Evolutionary conservation across 2,329 filamentous ascomycete species (phyloP).

Genomic region (Penicillium sp.): DNA sequence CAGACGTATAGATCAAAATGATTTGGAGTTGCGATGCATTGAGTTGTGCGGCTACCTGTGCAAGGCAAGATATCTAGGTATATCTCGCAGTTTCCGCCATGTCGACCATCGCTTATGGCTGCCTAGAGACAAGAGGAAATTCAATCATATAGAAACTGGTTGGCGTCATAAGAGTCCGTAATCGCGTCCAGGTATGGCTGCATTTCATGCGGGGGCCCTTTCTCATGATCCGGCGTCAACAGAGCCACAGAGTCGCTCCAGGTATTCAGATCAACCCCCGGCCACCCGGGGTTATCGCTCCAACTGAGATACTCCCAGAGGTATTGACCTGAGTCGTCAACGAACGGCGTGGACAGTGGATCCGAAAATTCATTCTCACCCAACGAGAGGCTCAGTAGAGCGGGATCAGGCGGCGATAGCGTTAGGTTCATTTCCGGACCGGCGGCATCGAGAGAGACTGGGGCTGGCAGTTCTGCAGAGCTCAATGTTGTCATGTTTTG

Average conservation of each 20-base stretch:
- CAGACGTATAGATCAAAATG: too few relatives aligned
- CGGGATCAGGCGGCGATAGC: slow-evolving; percentile 18
- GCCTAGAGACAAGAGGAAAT: not conserved
- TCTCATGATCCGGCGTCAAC: slow-evolving; percentile 29
- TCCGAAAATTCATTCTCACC: slow-evolving; percentile 27
- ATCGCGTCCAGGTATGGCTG: slow-evolving; percentile 24
- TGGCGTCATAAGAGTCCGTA: slow-evolving; percentile 28
- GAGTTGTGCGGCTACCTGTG: too few relatives aligned
- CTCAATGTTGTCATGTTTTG: slow-evolving; percentile 13
- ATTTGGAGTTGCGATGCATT: too few relatives aligned
- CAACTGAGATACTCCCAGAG: slow-evolving; percentile 41
- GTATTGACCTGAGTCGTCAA: slow-evolving; percentile 33
- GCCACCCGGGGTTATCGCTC: slow-evolving; percentile 37
- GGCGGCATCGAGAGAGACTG: slow-evolving; percentile 13
- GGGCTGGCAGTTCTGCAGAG: slow-evolving; percentile 12
- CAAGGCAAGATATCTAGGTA: too few relatives aligned
- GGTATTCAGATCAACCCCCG: slow-evolving; percentile 28
- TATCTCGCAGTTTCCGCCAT: too few relatives aligned
- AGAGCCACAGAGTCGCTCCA: slow-evolving; percentile 23
- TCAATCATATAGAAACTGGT: slow-evolving; percentile 28
- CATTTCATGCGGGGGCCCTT: slow-evolving; percentile 24
- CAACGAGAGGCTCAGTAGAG: slow-evolving; percentile 16
- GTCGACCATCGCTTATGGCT: not conserved
- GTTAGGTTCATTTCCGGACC: slow-evolving; percentile 17
- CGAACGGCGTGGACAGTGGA: slow-evolving; percentile 23